Evolutionary conservation across 1,284 basidiomycete species (phyloP).

Genomic region (Phaffia rhodozyma): DNA sequence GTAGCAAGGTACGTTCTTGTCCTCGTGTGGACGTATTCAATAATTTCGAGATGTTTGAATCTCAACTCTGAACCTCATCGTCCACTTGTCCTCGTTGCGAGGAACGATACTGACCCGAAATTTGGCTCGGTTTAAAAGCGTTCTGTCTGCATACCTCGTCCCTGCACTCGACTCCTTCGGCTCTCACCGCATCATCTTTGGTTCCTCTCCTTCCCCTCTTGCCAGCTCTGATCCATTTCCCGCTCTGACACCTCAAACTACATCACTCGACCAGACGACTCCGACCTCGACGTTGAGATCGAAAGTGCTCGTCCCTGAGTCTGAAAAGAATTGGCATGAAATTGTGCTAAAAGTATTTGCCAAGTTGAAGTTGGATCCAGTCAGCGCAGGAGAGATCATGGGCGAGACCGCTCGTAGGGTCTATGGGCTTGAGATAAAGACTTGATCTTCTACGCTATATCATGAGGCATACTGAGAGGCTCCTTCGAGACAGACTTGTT

Average conservation of each 20-base stretch:
- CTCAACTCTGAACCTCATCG: constrained; percentile 21
- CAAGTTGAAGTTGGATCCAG: constrained; percentile 10
- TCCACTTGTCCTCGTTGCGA: neutral
- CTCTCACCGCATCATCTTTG: constrained; percentile 47
- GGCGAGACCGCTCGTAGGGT: neutral
- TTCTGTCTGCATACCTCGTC: constrained; percentile 36
- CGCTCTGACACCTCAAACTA: neutral
- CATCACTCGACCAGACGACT: too few species aligned
- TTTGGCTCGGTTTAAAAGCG: constrained; percentile 34
- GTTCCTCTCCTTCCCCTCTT: constrained; percentile 38
- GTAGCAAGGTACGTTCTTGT: constrained; percentile 54
- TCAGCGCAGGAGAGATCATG: constrained; percentile 16
- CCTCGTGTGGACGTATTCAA: too few species aligned
- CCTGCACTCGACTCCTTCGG: constrained; percentile 59
- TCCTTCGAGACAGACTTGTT: too few species aligned
- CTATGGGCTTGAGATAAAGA: neutral
- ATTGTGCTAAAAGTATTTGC: constrained; percentile 6
- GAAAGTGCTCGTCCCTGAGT: neutral
- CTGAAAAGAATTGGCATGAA: constrained; percentile 1
- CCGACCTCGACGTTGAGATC: neutral
- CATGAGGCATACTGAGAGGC: too few species aligned
- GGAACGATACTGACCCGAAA: neutral
- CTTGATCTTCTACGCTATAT: too few species aligned
- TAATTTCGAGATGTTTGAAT: neutral
- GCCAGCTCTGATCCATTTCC: neutral